phyloP scores from a whole-genome alignment of 73 alveolate genomes.

The Paraurostyla sp. region DNA sequence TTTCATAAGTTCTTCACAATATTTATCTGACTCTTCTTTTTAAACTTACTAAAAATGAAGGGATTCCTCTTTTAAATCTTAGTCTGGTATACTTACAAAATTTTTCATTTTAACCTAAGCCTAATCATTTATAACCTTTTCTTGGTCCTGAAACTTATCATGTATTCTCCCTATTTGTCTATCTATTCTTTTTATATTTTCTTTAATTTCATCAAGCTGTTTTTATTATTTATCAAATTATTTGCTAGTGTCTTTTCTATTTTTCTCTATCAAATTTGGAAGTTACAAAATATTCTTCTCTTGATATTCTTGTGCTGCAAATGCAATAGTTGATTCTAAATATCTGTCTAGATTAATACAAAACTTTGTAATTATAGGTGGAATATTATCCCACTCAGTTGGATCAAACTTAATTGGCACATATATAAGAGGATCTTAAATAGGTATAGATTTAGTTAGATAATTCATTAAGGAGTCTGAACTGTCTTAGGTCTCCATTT shows the following conservation, averaged over 20 bases:
- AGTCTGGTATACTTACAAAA: not conserved
- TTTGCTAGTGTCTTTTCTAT: not conserved
- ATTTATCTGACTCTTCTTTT: not conserved
- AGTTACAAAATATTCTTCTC: conserved; percentile 18
- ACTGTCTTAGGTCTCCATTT: not conserved
- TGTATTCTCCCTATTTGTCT: not conserved
- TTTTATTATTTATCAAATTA: not conserved
- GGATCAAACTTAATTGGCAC: not conserved
- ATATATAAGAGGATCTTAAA: not conserved
- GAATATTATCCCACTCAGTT: conserved; percentile 56
- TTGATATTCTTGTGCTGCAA: not conserved
- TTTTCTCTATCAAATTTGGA: not conserved
- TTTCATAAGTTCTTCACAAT: not conserved
- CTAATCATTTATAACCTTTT: not conserved
- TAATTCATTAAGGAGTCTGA: not conserved
- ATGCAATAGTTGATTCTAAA: not conserved
- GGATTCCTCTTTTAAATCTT: conserved; percentile 2
- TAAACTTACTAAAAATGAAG: not conserved
- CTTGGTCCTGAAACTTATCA: not conserved
- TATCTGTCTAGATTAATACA: not conserved
- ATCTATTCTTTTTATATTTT: not conserved
- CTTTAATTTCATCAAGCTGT: not conserved
- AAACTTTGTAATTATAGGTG: conserved; percentile 1
- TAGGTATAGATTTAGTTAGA: not conserved
- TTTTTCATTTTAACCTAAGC: not conserved